Base-by-base conservation (phyloP, 148 eudicot genomes). In the Chenopodium formosanum region DNA sequence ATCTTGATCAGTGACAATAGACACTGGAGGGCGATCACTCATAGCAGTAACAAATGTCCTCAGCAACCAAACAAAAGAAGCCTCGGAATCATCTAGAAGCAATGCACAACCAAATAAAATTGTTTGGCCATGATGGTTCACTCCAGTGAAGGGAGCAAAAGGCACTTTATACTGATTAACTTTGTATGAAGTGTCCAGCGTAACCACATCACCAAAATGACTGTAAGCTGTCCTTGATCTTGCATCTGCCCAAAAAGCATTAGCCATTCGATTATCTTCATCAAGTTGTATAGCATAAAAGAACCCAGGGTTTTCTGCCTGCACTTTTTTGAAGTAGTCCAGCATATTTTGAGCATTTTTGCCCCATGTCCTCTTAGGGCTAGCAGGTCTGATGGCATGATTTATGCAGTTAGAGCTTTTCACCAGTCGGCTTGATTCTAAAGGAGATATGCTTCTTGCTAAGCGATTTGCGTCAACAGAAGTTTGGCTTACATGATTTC, bases 271-370 rank as follows among this genome's bases (percentile, higher is more conserved):
- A 80, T 91, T 91, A 74, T 93, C 94, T 40, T 93, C 97, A 80
- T 95, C 96, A 27, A 95, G 92, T 79, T 95, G 97, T 85, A 95
- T 85, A 8, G 98, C 98, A 83, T 95, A 95, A 78, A 91, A 93
- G 86, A 95, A 95, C 34, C 97, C 97, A 8, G 97, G 97, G 72
- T 95, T 95, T 86, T 93, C 97, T 16, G 97, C 97, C 89, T 95
- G 98, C 97, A 91, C 90, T 84, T 91, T 93, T 77, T 89, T 91
- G 56, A 95, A 93, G 88, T 95, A 95, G 83, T 95, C 98, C 74
- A 95, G 84, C 78, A 93, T 87, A 83, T 93, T 93, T 81, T 93
- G 96, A 76, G 97, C 96, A 88, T 95, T 94, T 87, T 85, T 95
- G 25, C 98, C 98, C 66, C 91, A 83, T 46, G 93, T 90, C 82